phyloP scores from a whole-genome alignment of 345 rosid genomes.

The Bruguiera parviflora region DNA sequence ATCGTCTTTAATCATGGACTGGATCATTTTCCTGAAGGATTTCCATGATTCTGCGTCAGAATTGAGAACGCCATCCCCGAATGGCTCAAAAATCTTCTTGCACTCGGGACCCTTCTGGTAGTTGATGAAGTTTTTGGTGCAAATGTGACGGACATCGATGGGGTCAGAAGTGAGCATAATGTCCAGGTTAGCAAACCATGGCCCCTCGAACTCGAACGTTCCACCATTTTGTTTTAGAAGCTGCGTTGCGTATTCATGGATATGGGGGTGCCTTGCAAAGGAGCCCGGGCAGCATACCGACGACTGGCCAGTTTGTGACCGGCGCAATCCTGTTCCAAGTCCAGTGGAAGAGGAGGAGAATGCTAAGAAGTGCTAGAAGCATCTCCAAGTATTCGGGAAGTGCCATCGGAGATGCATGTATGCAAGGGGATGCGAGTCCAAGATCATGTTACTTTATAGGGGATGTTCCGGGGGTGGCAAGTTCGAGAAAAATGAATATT shows the following conservation, averaged over 20 bases:
- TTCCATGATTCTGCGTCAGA: slow-evolving; percentile 20
- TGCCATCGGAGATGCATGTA: not conserved
- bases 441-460: not conserved
- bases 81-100: slow-evolving; percentile 15
- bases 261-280: not conserved
- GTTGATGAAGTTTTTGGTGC: slow-evolving; percentile 19
- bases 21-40: slow-evolving; percentile 15
- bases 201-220: slow-evolving; percentile 22
- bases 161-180: slow-evolving; percentile 17
- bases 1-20: slow-evolving; percentile 3
- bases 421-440: too few species aligned
- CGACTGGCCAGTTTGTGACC: slow-evolving; percentile 14
- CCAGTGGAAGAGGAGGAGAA: slow-evolving; percentile 9
- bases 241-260: slow-evolving; percentile 6
- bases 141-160: slow-evolving; percentile 7
- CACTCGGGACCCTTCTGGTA: slow-evolving; percentile 17
- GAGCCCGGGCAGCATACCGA: slow-evolving; percentile 23
- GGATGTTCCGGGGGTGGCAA: too few species aligned
- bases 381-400: not conserved
- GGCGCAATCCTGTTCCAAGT: not conserved
- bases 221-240: not conserved
- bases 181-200: slow-evolving; percentile 18
- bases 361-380: not conserved
- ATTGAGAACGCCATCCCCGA: slow-evolving; percentile 27
- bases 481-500: too few species aligned